Percentiles rank a stretch among this genome's conserved stretches.
These are phyloP conservation scores for Penicillium sp. DNA, from an alignment of 2,329 filamentous ascomycete species.

Conservation along the genomic window DNA sequence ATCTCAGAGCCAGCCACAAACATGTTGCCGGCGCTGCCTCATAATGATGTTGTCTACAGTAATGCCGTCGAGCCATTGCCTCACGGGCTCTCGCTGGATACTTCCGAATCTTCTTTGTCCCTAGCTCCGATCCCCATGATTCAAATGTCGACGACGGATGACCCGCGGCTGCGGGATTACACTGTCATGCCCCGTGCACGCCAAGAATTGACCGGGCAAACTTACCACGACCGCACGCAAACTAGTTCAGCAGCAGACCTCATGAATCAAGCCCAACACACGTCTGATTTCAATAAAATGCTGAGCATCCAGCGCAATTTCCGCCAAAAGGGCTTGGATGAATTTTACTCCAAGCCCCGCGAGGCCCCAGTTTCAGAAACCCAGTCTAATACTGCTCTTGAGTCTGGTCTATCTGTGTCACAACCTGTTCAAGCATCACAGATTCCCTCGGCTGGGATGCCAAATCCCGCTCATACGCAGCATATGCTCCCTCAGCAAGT, in stretches of 20 bases:
- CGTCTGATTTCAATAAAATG: conserved; percentile 85
- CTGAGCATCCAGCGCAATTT: conserved; percentile 76
- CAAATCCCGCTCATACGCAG: conserved; percentile 34
- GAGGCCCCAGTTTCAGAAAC: conserved; percentile 63
- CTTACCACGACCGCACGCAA: conserved; percentile 84
- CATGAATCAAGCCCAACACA: conserved; percentile 79
- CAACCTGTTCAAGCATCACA: conserved; percentile 42
- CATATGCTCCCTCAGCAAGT: conserved; percentile 42
- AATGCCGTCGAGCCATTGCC: conserved; percentile 68
- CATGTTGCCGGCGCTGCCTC: conserved; percentile 60
- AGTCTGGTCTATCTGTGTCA: conserved; percentile 36
- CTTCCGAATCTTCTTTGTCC: conserved; percentile 57
- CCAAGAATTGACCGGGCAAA: conserved; percentile 81
- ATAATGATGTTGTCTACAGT: conserved; percentile 86
- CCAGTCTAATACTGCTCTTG: conserved; percentile 31
- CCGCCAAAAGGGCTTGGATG: conserved; percentile 75
- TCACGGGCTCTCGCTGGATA: conserved; percentile 68
- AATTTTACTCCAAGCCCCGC: conserved; percentile 77
- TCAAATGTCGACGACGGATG: conserved; percentile 72
- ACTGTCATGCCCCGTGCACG: conserved; percentile 78
- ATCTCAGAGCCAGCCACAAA: conserved; percentile 65
- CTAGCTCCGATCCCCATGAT: conserved; percentile 78
- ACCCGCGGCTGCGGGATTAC: conserved; percentile 76
- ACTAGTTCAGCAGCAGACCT: conserved; percentile 74
- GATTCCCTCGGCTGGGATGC: conserved; percentile 32